Percentiles rank a stretch among this genome's conserved stretches.
These are phyloP conservation scores for Peronospora farinosa DNA, from an alignment of 352 stramenopile genomes.

Conservation along the genomic window DNA sequence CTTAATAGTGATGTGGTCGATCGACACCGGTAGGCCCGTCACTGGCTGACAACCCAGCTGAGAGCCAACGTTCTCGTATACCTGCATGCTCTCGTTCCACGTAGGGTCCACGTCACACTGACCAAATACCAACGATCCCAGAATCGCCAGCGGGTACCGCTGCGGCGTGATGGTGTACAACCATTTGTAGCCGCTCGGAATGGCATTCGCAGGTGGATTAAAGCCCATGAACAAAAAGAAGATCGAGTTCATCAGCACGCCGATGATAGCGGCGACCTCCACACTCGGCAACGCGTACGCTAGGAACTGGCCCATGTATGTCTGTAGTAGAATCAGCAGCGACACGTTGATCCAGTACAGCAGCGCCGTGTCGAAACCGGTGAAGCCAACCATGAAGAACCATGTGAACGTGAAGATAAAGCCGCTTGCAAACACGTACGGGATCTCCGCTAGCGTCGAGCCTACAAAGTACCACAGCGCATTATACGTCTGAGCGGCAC, in stretches of 20 bases:
- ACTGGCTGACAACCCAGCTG: slow-evolving; percentile 17
- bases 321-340: slow-evolving; percentile 30
- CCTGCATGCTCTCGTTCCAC: slow-evolving; percentile 15
- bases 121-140: slow-evolving; percentile 21
- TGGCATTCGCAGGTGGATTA: slow-evolving; percentile 24
- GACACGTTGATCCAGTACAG: slow-evolving; percentile 33
- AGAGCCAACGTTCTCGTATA: slow-evolving; percentile 20
- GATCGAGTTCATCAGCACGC: slow-evolving; percentile 22
- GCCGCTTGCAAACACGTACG: slow-evolving; percentile 38
- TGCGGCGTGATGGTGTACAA: slow-evolving; percentile 22
- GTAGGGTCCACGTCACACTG: slow-evolving; percentile 23
- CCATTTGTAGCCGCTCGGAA: slow-evolving; percentile 20
- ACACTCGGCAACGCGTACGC: slow-evolving; percentile 4
- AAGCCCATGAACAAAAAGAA: slow-evolving; percentile 29
- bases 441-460: slow-evolving; percentile 82
- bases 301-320: slow-evolving; percentile 34
- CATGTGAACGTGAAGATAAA: slow-evolving; percentile 35
- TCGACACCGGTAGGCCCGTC: slow-evolving; percentile 13
- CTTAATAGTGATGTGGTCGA: slow-evolving; percentile 9
- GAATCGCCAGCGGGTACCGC: slow-evolving; percentile 22
- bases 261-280: slow-evolving; percentile 21
- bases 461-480: slow-evolving; percentile 71
- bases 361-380: slow-evolving; percentile 23
- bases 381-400: slow-evolving; percentile 41
- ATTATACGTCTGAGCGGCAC: slow-evolving; percentile 86